Conservation (phyloP, 495 filamentous ascomycete genomes). For the Trichoderma reesei region DNA sequence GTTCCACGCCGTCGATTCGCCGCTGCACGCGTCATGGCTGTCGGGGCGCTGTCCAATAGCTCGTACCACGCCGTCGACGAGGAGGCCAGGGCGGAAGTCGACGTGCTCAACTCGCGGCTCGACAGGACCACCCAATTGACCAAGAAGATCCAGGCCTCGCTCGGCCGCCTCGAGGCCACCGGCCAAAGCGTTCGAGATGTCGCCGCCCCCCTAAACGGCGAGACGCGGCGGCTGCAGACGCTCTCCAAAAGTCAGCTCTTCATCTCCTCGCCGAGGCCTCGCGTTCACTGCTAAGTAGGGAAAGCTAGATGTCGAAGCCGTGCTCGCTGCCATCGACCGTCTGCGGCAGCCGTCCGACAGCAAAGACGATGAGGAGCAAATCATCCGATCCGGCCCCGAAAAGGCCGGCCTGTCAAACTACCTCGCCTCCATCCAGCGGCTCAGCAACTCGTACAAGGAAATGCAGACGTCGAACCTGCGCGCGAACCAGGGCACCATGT, state of each 20-base stretch:
- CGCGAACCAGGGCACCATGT: constrained; percentile 81
- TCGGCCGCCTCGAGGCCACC: constrained; percentile 73
- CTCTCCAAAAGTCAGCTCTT: constrained; percentile 58
- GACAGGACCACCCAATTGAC: constrained; percentile 63
- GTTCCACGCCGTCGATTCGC: background rate
- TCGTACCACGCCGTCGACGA: constrained; percentile 45
- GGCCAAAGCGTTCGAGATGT: constrained; percentile 86
- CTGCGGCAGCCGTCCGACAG: constrained; percentile 81
- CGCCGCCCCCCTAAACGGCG: constrained; percentile 85
- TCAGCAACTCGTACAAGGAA: constrained; percentile 68
- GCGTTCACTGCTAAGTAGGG: background rate
- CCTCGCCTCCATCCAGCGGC: constrained; percentile 76
- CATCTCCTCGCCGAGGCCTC: background rate
- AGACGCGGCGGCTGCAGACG: constrained; percentile 78
- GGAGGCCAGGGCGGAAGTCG: constrained; percentile 55
- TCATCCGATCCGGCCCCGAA: constrained; percentile 76
- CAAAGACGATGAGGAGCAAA: constrained; percentile 78
- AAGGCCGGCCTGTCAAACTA: constrained; percentile 76
- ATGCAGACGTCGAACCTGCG: constrained; percentile 79
- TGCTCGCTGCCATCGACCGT: constrained; percentile 76
- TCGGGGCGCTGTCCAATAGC: constrained; percentile 29
- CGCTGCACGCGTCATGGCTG: constrained; percentile 29
- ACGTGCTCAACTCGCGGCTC: constrained; percentile 54
- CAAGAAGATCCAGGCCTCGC: constrained; percentile 85
- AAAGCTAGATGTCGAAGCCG: constrained; percentile 64